Base-by-base conservation (phyloP, 2,329 filamentous ascomycete genomes). In the Phaeophleospora eucalypticola region DNA sequence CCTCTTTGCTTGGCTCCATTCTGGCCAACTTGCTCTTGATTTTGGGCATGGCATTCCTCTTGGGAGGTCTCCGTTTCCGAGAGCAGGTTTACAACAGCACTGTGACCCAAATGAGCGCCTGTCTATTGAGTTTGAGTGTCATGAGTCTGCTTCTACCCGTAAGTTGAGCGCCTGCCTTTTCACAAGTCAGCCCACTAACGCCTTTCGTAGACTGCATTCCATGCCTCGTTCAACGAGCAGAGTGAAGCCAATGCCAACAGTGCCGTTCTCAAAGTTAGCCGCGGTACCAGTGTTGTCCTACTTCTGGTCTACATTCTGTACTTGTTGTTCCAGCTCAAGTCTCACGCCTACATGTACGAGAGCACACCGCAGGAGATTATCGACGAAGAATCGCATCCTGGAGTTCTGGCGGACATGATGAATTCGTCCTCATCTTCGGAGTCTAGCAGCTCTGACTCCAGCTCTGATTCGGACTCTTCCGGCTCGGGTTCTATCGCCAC, bases 1-100 rank as follows among this genome's bases (percentile, higher is more conserved):
- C 90, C 12, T 94, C 90, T 0, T 73, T 95, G 41, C 76, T 96
- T 21, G 90, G 90, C 35, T 95, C 89, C 1, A 95, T 96, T 59
- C 72, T 96, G 55, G 86, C 89, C 54, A 95, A 95, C 63, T 71
- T 95, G 46, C 76, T 96, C 18, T 78, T 95, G 51, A 95, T 95
- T 62, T 71, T 96, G 58, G 90, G 90, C 61, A 95, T 95, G 89
- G 83, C 84, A 47, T 95, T 96, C 68, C 78, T 95, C 43, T 71
- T 94, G 18, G 90, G 90, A 62, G 90, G 89, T 53, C 72, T 95
- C 45, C 83, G 89, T 53, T 95, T 82, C 67, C 84, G 86, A 65
- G 90, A 96, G 72, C 90, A 95, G 74, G 84, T 96, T 53, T 96
- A 95, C 71, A 96, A 95, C 71, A 93, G 83, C 69, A 95, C 88